Conservation (phyloP, 2,329 filamentous ascomycete genomes). For the Trichophaea hybrida region DNA sequence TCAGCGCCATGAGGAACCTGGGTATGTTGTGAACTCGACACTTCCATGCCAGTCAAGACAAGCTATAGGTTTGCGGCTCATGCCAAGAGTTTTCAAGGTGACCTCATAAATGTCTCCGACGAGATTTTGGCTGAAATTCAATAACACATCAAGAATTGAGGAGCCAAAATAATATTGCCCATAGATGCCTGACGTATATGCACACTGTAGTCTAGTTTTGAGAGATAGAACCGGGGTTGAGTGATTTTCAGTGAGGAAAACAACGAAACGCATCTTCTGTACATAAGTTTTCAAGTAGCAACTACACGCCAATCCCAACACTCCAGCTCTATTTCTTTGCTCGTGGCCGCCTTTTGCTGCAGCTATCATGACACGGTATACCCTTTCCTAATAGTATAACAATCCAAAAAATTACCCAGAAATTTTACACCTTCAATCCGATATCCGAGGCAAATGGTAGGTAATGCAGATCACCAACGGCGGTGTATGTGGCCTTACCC, state of each 20-base stretch:
- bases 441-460: conserved; percentile 90
- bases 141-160: no score
- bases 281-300: neutral
- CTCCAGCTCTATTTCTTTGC: conserved; percentile 4
- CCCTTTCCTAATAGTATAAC: conserved; percentile 1
- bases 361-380: conserved; percentile 1
- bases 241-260: neutral
- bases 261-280: neutral
- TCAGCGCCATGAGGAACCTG: conserved; percentile 4
- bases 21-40: neutral
- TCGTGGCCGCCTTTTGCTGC: neutral
- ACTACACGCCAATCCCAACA: conserved; percentile 1
- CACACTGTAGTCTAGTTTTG: no score
- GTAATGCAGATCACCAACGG: conserved; percentile 80
- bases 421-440: conserved; percentile 69
- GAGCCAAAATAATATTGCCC: no score
- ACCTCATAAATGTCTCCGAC: no score
- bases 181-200: no score
- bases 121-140: no score
- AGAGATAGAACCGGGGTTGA: no score
- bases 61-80: neutral
- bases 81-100: neutral
- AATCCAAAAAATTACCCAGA: neutral
- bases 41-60: neutral
- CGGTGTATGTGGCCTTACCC: conserved; percentile 73